A percentile compares a stretch with the other conserved stretches of the same genome.
These are phyloP conservation scores for Solanum sparsipilum DNA, from an alignment of 257 asterid species.

Conservation along the genomic window DNA sequence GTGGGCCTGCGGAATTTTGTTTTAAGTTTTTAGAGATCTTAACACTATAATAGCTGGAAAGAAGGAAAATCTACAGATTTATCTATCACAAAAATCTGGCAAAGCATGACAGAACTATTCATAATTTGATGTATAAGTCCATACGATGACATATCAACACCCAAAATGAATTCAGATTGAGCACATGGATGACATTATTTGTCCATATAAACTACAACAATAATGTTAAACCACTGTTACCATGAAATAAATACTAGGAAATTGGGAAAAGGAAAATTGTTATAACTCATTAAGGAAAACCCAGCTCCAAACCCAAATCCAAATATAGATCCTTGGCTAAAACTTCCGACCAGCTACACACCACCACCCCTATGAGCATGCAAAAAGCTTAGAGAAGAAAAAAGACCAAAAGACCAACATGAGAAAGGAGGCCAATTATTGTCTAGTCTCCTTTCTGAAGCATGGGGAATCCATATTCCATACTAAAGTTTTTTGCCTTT, in stretches of 20 bases:
- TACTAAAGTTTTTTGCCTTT: neutral
- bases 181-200: neutral
- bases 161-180: neutral
- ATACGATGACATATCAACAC: neutral
- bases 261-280: neutral
- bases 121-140: neutral
- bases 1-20: constrained; percentile 54
- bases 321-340: neutral
- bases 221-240: neutral
- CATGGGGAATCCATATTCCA: neutral
- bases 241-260: neutral
- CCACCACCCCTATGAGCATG: neutral
- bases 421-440: neutral
- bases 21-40: neutral
- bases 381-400: neutral
- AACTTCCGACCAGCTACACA: neutral
- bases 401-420: neutral
- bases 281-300: neutral
- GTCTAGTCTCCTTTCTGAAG: neutral
- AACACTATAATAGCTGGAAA: neutral
- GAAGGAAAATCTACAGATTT: neutral
- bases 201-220: neutral
- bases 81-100: neutral
- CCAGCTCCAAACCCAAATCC: neutral
- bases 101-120: neutral